Base-by-base conservation (phyloP, 139 green algal genomes). In the Klebsormidium nitens region DNA sequence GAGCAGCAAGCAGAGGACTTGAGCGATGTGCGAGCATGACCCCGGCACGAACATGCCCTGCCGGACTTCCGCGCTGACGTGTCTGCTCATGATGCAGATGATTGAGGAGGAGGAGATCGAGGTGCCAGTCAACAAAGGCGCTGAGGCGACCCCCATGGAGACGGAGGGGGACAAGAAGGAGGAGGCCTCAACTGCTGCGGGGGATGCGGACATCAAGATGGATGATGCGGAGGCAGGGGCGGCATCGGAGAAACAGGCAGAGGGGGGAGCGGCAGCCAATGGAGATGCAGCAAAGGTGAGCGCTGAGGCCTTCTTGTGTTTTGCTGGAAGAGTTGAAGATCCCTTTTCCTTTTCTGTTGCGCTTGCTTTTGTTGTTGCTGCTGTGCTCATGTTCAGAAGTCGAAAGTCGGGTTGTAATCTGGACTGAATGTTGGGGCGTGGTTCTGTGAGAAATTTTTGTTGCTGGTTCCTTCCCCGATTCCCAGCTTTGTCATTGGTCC, bases 41-140 rank as follows among this genome's bases (percentile, higher is more conserved):
- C 42, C 11, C 11, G 11, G 42, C 42, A 8, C 42, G 42, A 8
- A 8, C 11, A 8, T 14, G 42, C 42, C 42, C 83, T 29, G 63
- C 59, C 19, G 42, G n/a, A n/a, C n/a, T n/a, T n/a, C n/a, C n/a
- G n/a, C n/a, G n/a, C n/a, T 63, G 26, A 19, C 55, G n/a, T n/a
- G n/a, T n/a, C n/a, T n/a, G n/a, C n/a, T n/a, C n/a, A n/a, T n/a
- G n/a, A n/a, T 44, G 67, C 70, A 73, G 79, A 77, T 77, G 59
- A 39, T 94, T 2, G 91, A 96, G 74, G 91, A 95, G 72, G 75
- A 91, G 60, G 91, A 95, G 75, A 74, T 83, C n/a, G 72, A 86
- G 75, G 84, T 83, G 59, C 60, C 62, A 26, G 70, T 75, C 63
- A 69, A 62, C 36, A 66, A 71, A 48, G 63, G 34, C n/a, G 46